Percentiles rank a stretch among this genome's conserved stretches.
These are phyloP conservation scores for Fraxinus excelsior DNA, from an alignment of 257 asterid genomes.

Conservation along the genomic window DNA sequence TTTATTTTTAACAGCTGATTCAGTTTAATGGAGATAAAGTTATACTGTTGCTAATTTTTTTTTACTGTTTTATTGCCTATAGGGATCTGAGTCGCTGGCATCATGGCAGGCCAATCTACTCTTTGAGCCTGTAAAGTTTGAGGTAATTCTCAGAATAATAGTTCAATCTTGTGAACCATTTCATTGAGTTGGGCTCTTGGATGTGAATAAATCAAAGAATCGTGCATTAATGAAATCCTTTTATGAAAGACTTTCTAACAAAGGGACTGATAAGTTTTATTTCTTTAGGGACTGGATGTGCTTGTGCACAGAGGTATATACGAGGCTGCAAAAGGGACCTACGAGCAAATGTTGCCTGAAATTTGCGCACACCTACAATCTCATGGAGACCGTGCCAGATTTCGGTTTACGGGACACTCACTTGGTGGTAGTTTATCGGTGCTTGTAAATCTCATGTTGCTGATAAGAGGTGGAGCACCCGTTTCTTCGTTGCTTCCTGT, in stretches of 20 bases:
- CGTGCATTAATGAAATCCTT: background rate
- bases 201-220: background rate
- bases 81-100: constrained; percentile 95
- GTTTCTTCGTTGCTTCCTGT: constrained; percentile 79
- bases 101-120: constrained; percentile 98
- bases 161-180: constrained; percentile 6
- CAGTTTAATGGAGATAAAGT: background rate
- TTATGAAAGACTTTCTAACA: background rate
- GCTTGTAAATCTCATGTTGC: constrained; percentile 83
- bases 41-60: constrained; percentile 19
- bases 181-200: background rate
- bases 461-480: constrained; percentile 72
- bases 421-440: constrained; percentile 94
- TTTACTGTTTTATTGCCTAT: constrained; percentile 13
- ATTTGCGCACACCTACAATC: constrained; percentile 60
- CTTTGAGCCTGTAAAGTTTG: constrained; percentile 88
- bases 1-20: background rate
- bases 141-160: constrained; percentile 53
- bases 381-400: constrained; percentile 57
- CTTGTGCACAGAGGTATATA: constrained; percentile 94
- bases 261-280: constrained; percentile 19
- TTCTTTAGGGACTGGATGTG: constrained; percentile 73
- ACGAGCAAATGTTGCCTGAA: constrained; percentile 87
- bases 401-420: constrained; percentile 93
- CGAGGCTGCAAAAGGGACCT: constrained; percentile 97